Percentiles rank a stretch among this genome's conserved stretches.
These are phyloP conservation scores for Conringia planisiliqua DNA, from an alignment of 345 rosid genomes.

Conservation along the genomic window DNA sequence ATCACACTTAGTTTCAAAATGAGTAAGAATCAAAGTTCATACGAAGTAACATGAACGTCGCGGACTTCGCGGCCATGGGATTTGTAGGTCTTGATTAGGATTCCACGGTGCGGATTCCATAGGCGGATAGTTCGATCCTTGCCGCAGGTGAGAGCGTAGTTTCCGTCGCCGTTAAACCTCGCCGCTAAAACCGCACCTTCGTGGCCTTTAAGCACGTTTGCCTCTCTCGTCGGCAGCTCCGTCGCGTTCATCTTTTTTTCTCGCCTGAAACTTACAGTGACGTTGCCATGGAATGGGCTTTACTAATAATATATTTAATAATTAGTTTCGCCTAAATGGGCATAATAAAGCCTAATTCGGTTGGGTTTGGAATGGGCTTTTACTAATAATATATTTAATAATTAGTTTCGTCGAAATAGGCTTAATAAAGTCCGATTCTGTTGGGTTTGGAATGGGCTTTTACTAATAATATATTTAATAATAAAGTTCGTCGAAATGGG, in stretches of 20 bases:
- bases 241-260: constrained; percentile 39
- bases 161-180: constrained; percentile 87
- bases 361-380: too few species aligned
- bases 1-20: not conserved
- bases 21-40: not conserved
- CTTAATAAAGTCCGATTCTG: too few species aligned
- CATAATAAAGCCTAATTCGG: too few species aligned
- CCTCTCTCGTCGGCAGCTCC: constrained; percentile 65
- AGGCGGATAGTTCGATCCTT: constrained; percentile 98
- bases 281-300: constrained; percentile 9
- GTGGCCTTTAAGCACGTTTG: constrained; percentile 63
- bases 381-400: too few species aligned
- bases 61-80: constrained; percentile 97
- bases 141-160: constrained; percentile 89
- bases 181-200: constrained; percentile 85
- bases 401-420: too few species aligned
- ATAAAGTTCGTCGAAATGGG: too few species aligned
- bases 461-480: too few species aligned
- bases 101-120: constrained; percentile 98
- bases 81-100: constrained; percentile 91
- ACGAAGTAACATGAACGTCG: constrained; percentile 93
- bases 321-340: not conserved
- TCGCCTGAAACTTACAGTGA: constrained; percentile 13
- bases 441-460: too few species aligned
- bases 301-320: not conserved